These are phyloP conservation scores for Ambrosiella beaveri DNA, from an alignment of 2,329 filamentous ascomycete genomes.

Conservation along the genomic window DNA sequence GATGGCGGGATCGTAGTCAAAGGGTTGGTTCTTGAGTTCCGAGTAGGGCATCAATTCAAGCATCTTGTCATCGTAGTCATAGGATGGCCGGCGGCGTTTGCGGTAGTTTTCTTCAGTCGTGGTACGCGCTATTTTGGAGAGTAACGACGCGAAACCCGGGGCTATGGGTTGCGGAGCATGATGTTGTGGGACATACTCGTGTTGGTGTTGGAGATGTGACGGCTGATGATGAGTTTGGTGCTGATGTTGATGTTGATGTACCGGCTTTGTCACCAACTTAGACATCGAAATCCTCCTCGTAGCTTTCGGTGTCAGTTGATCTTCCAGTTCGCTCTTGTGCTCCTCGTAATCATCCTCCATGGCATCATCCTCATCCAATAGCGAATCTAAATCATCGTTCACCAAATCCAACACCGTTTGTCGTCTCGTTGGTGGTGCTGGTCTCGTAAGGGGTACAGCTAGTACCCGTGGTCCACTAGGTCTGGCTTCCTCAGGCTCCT, in stretches of 20 bases:
- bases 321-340: neutral
- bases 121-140: constrained; percentile 7
- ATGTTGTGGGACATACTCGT: neutral
- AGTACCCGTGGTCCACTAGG: neutral
- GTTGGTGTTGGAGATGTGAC: neutral
- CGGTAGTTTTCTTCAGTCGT: constrained; percentile 12
- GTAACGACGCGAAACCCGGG: constrained; percentile 1
- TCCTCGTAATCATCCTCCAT: constrained; percentile 6
- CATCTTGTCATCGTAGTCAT: constrained; percentile 40
- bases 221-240: neutral
- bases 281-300: constrained; percentile 1
- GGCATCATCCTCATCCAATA: constrained; percentile 8
- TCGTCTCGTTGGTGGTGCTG: constrained; percentile 1
- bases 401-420: constrained; percentile 9
- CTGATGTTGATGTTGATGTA: constrained; percentile 2
- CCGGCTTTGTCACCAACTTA: neutral
- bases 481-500: neutral
- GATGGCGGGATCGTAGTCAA: constrained; percentile 39
- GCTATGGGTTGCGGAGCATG: neutral
- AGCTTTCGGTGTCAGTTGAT: constrained; percentile 10
- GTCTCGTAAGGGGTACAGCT: constrained; percentile 1
- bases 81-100: constrained; percentile 27
- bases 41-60: constrained; percentile 37
- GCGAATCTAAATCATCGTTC: constrained; percentile 10
- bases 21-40: constrained; percentile 33